Base-by-base conservation (phyloP, 495 filamentous ascomycete genomes). In the Podospora australis region DNA sequence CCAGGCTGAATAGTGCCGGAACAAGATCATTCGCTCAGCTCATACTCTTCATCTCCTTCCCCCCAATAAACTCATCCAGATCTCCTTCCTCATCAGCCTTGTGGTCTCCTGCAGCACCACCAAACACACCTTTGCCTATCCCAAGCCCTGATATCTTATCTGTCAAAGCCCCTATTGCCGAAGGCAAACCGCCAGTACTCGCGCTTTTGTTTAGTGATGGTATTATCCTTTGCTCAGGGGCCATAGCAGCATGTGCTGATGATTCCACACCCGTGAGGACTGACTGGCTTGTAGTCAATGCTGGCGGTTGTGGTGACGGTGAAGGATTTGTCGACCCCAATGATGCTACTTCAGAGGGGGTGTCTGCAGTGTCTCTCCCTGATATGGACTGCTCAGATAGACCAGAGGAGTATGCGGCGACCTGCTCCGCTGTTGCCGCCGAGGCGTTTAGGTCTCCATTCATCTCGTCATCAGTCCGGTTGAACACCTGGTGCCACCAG, bases 401-500 rank as follows among this genome's bases (percentile, higher is more conserved):
- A 22, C 46, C 55, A 2, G 63, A 55, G 9, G 54, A 53, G n/a
- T 62, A 63, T 0, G 58, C 55, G 4, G 58, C 56, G 0, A 60
- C 57, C 19, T 61, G 55, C 39, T 67, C 66, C 8, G 58, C 58
- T 17, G 64, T 62, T 4, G 59, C 60, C 1, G 61, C 54, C 0
- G 70, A 69, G 14, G 69, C 58, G 44, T 78, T 74, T 1, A 70
- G 54, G 24, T 74, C 72, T 1, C 81, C 82, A 63, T 99, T 99
- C 94, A 99, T 99, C 58, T 99, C 94, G 6, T 78, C 76, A 60
- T 94, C 88, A 17, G 80, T 78, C 25, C 90, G 77, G 42, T 86
- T 86, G 69, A 96, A 99, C 0, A 84, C 68, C 54, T 95, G 89
- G 47, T 77, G 73, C 94, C 94, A 99, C 94, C 94, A 99, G 40